Evolutionary conservation across 2,329 filamentous ascomycete genomes (phyloP).

Genomic region (Graphilbum sp.): DNA sequence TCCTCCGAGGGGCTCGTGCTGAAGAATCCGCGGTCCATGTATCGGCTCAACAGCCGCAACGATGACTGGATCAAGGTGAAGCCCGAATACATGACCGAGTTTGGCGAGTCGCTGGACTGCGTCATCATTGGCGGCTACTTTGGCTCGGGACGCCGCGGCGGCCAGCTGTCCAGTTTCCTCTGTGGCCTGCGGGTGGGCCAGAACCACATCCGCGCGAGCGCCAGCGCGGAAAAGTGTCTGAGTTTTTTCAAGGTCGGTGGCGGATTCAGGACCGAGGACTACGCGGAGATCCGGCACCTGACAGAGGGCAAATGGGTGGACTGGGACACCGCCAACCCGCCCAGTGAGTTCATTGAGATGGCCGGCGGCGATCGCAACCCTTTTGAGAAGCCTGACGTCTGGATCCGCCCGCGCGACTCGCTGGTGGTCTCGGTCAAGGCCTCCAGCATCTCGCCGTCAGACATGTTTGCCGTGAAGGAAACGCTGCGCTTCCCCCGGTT

Average conservation of each 20-base stretch:
- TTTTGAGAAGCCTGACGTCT: constrained; percentile 70
- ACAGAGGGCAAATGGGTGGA: constrained; percentile 86
- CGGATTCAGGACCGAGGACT: constrained; percentile 73
- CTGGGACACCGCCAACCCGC: constrained; percentile 66
- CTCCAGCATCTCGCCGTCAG: constrained; percentile 56
- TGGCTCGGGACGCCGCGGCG: constrained; percentile 72
- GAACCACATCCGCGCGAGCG: constrained; percentile 41
- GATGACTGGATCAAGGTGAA: constrained; percentile 99
- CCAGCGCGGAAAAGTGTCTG: constrained; percentile 57
- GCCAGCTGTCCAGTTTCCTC: constrained; percentile 70
- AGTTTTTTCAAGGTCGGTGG: constrained; percentile 99
- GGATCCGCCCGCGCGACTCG: constrained; percentile 82
- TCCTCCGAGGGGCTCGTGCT: constrained; percentile 81
- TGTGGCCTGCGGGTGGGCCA: constrained; percentile 69
- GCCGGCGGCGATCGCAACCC: constrained; percentile 57
- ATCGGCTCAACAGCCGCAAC: constrained; percentile 75
- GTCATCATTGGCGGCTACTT: constrained; percentile 86
- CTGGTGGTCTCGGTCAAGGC: constrained; percentile 82
- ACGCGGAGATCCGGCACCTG: constrained; percentile 61
- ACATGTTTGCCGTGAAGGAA: constrained; percentile 58
- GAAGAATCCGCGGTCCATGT: constrained; percentile 81
- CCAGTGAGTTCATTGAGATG: constrained; percentile 63
- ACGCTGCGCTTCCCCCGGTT: constrained; percentile 89
- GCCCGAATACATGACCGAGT: constrained; percentile 94
- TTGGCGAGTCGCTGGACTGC: constrained; percentile 83